Base-by-base conservation (phyloP, 345 rosid genomes). In the Geranium rotundifolium region DNA sequence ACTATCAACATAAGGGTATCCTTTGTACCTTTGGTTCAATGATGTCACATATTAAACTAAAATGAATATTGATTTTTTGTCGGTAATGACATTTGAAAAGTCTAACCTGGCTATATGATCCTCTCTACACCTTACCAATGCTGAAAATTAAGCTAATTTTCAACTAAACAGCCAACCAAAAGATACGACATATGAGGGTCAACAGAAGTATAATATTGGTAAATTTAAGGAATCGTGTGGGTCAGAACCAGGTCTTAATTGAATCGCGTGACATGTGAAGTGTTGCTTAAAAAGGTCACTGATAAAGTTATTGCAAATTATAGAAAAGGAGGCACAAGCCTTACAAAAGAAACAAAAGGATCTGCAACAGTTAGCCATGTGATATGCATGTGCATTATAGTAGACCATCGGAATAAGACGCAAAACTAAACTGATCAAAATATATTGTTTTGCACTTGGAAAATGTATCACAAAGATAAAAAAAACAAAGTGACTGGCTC, bases 341-440 rank as follows among this genome's bases (percentile, higher is more conserved):
- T 63, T 50, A 63, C 15, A 50, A 30, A 58, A 61, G 12, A 62
- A 37, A 46, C 27, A 52, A 55, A 18, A 17, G 17, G 39, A 2
- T 29, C 2, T 50, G 17, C 60, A 34, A 29, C 16, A 41, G 19
- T 2, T 12, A 46, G 62, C 60, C 19, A 23, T 61, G 52, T 41
- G 65, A 52, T 57, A 41, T 18, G 78, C 70, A 59, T 59, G 71
- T 62, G 67, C 58, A 59, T 37, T 67, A 4, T 69, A 64, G 61
- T 15, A 55, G 29, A 59, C 63, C 61, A 5, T 46, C 52, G 8
- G 12, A 46, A 46, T 7, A 46, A 14, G 52, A 46, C 52, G 10
- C 14, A 46, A 46, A 46, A 46, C 52, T 46, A 46, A 46, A 46
- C 52, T 46, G 12, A 46, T 9, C 6, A 2, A 46, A 9, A 46